Evolutionary conservation across 192 early-diverging fungal genomes (phyloP).

Genomic region (Coemansia sp.): DNA sequence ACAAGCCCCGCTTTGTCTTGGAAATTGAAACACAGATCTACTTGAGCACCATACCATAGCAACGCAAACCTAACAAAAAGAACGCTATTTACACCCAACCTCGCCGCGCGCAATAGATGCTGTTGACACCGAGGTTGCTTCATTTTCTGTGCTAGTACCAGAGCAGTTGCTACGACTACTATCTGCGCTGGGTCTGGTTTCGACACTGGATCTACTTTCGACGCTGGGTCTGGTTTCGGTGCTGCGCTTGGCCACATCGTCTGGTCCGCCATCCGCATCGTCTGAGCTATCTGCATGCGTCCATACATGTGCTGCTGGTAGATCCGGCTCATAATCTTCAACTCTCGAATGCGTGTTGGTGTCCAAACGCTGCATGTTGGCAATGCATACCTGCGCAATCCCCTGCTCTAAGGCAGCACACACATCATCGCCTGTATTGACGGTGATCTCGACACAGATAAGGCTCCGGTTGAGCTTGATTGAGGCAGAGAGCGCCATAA

Average conservation of each 20-base stretch:
- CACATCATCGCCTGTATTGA: constrained; percentile 54
- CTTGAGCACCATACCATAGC: background rate
- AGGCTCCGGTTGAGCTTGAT: constrained; percentile 76
- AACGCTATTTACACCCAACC: background rate
- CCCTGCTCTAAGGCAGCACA: constrained; percentile 52
- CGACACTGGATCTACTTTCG: background rate
- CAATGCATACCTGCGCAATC: constrained; percentile 53
- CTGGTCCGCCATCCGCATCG: constrained; percentile 8
- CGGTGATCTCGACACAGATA: constrained; percentile 68
- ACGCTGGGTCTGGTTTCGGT: background rate
- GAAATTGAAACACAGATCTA: background rate
- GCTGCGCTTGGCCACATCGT: background rate
- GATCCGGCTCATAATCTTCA: constrained; percentile 28
- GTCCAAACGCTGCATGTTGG: constrained; percentile 54
- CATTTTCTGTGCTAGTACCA: background rate
- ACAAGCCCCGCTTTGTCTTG: background rate
- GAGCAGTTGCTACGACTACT: background rate
- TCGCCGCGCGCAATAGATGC: background rate
- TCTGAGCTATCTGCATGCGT: constrained; percentile 32
- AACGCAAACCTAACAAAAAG: background rate
- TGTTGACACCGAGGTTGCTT: background rate
- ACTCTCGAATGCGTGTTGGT: constrained; percentile 14
- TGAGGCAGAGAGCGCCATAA: constrained; percentile 80
- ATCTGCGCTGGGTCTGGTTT: background rate
- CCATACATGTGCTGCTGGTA: constrained; percentile 23